Evolutionary conservation across 2,329 filamentous ascomycete genomes (phyloP).

Genomic region (Ambrosiella beaveri): DNA sequence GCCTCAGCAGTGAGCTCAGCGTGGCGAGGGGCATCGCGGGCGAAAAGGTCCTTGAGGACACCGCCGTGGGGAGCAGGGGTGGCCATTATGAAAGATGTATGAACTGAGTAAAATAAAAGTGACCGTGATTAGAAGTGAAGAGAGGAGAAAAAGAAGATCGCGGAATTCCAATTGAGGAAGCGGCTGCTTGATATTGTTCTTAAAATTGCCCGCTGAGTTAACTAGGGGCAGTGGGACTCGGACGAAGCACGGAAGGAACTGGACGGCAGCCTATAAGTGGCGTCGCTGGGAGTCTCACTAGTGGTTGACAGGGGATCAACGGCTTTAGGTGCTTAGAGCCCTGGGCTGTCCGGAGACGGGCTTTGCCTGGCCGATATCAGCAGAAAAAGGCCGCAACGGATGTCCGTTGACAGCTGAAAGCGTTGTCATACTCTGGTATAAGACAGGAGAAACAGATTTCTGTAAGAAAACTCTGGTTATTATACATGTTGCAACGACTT

Average conservation of each 20-base stretch:
- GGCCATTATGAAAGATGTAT: constrained; percentile 32
- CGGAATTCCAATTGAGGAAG: not conserved
- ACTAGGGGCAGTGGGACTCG: constrained; percentile 5
- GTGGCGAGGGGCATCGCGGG: constrained; percentile 73
- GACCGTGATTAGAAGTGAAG: not conserved
- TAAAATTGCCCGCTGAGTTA: not conserved
- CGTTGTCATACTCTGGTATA: not conserved
- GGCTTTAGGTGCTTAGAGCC: not conserved
- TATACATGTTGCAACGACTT: too few species aligned
- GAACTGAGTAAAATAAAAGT: not conserved
- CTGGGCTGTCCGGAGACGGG: too few species aligned
- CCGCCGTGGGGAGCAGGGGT: constrained; percentile 63
- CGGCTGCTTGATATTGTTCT: constrained; percentile 3
- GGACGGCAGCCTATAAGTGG: constrained; percentile 5
- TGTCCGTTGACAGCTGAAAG: not conserved
- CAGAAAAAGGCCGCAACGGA: not conserved
- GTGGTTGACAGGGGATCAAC: not conserved
- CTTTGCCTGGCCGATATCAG: too few species aligned
- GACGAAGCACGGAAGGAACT: constrained; percentile 4
- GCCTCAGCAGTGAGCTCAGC: constrained; percentile 67
- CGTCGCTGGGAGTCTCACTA: not conserved
- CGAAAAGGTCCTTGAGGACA: constrained; percentile 92
- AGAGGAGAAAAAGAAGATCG: constrained; percentile 3
- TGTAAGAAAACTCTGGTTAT: not conserved
- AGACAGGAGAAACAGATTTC: not conserved